Percentiles rank a stretch among this genome's conserved stretches.
These are phyloP conservation scores for Podaxis sp. DNA, from an alignment of 768 basidiomycete genomes.

Conservation along the genomic window DNA sequence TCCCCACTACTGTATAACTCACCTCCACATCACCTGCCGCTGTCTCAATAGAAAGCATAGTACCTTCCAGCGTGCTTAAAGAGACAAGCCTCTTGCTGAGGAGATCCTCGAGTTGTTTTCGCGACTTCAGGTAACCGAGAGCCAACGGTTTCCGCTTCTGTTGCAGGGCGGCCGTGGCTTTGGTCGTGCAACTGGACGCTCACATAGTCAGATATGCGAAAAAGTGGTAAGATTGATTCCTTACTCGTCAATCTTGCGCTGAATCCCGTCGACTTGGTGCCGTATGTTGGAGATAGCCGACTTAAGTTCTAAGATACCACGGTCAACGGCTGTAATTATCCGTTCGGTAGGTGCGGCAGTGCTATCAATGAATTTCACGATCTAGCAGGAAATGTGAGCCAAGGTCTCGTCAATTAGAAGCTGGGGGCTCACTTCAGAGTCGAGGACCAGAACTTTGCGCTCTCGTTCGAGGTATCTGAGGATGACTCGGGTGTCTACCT, in stretches of 20 bases:
- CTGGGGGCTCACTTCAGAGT: slow-evolving; percentile 59
- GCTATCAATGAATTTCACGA: slow-evolving; percentile 75
- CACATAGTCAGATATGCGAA: background rate
- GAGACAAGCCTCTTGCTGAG: slow-evolving; percentile 74
- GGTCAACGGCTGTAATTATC: slow-evolving; percentile 75
- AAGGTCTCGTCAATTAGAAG: background rate
- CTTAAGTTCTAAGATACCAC: slow-evolving; percentile 80
- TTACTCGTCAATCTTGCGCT: slow-evolving; percentile 73
- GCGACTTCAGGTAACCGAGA: slow-evolving; percentile 72
- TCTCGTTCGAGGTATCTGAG: slow-evolving; percentile 83
- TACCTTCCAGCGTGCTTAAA: slow-evolving; percentile 71
- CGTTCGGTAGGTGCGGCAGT: slow-evolving; percentile 33
- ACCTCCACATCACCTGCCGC: slow-evolving; percentile 92
- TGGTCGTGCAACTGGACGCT: slow-evolving; percentile 58
- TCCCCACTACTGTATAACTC: slow-evolving; percentile 17
- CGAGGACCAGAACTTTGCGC: slow-evolving; percentile 56
- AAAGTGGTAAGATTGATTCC: slow-evolving; percentile 20
- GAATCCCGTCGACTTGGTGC: slow-evolving; percentile 66
- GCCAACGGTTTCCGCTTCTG: slow-evolving; percentile 75
- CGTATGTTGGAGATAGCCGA: slow-evolving; percentile 66
- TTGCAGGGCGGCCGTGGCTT: slow-evolving; percentile 63
- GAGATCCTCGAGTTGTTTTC: slow-evolving; percentile 79
- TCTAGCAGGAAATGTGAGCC: slow-evolving; percentile 35
- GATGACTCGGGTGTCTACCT: slow-evolving; percentile 66
- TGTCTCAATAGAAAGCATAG: slow-evolving; percentile 79